Conservation (phyloP, 2,329 filamentous ascomycete species). For the Elsinoe batatas region DNA sequence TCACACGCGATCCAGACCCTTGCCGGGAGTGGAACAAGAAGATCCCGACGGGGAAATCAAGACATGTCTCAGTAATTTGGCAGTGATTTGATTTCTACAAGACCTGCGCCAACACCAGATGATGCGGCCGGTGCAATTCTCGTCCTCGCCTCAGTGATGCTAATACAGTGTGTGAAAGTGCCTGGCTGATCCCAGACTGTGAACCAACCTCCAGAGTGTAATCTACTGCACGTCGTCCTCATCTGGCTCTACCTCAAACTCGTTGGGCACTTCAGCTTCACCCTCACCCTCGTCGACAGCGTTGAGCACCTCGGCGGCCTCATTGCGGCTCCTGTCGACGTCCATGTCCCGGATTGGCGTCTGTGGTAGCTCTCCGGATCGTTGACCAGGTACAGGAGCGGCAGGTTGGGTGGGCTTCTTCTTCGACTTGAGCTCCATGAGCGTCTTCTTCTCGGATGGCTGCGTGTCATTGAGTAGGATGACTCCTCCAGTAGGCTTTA, state of each 20-base stretch:
- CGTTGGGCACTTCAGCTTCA: slow-evolving; percentile 58
- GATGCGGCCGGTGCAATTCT: slow-evolving; percentile 7
- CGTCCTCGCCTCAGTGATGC: slow-evolving; percentile 3
- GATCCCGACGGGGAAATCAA: slow-evolving; percentile 6
- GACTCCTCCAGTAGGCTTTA: slow-evolving; percentile 80
- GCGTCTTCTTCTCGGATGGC: slow-evolving; percentile 64
- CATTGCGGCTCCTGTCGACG: slow-evolving; percentile 27
- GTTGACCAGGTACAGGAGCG: slow-evolving; percentile 28
- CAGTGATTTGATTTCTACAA: slow-evolving; percentile 11
- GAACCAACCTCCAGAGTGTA: background rate
- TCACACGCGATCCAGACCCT: slow-evolving; percentile 1
- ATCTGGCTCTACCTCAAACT: slow-evolving; percentile 69
- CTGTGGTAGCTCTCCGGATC: slow-evolving; percentile 20
- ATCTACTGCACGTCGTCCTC: slow-evolving; percentile 34
- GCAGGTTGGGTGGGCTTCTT: slow-evolving; percentile 49
- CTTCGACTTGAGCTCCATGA: slow-evolving; percentile 88
- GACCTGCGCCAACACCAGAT: slow-evolving; percentile 7
- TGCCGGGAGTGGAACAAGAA: background rate
- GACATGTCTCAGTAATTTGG: background rate
- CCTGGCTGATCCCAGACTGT: background rate
- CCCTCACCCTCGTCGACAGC: slow-evolving; percentile 74
- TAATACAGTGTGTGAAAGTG: slow-evolving; percentile 10
- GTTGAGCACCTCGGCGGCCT: slow-evolving; percentile 65
- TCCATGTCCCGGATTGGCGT: slow-evolving; percentile 18
- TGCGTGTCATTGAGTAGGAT: slow-evolving; percentile 81